A percentile compares a stretch with the other conserved stretches of the same genome.
Conservation (phyloP, 495 filamentous ascomycete species). For the Aspergillus sclerotiicarbonarius region DNA sequence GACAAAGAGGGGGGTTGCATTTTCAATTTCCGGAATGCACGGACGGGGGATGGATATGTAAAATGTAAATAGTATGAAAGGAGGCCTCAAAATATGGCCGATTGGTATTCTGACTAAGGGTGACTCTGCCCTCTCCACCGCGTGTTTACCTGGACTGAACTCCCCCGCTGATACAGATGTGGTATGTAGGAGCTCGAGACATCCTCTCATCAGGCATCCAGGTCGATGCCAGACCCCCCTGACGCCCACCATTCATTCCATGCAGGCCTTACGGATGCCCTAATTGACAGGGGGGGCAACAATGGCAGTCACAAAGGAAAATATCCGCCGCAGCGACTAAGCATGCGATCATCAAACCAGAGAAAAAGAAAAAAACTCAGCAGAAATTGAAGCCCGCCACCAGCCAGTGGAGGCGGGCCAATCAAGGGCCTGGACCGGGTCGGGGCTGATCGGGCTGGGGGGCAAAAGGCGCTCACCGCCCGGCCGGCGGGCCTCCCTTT, state of each 20-base stretch:
- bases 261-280: neutral
- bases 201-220: slow-evolving; percentile 1
- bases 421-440: neutral
- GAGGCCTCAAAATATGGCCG: neutral
- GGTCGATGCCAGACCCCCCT: neutral
- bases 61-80: no score
- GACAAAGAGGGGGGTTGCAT: neutral
- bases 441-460: neutral
- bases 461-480: neutral
- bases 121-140: no score
- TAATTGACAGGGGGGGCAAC: no score
- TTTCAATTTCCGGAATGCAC: neutral
- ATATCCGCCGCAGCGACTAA: no score
- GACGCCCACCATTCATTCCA: neutral
- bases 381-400: neutral
- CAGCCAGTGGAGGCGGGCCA: neutral
- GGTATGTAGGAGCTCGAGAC: neutral
- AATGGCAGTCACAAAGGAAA: no score
- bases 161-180: neutral
- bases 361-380: neutral
- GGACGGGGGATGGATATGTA: neutral
- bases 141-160: no score
- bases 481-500: neutral
- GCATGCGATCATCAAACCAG: no score
- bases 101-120: no score